phyloP scores from a whole-genome alignment of 2,329 filamentous ascomycete genomes.

The Neurospora crassa region DNA sequence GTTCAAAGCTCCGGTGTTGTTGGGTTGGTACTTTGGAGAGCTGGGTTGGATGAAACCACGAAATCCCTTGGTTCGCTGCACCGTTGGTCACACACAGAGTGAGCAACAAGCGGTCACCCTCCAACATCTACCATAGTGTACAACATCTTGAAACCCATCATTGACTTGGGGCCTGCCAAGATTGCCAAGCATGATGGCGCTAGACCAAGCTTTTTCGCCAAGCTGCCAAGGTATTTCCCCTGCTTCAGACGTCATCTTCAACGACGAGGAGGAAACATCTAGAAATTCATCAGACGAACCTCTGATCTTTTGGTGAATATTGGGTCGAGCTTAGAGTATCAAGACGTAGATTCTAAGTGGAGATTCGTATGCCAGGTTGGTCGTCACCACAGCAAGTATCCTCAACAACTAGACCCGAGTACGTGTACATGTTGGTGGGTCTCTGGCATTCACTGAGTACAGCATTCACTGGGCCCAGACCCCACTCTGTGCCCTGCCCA shows the following conservation, averaged over 20 bases:
- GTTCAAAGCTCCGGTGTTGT: neutral
- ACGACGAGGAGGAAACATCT: neutral
- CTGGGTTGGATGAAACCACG: neutral
- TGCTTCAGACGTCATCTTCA: conserved; percentile 6
- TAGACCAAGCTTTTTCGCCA: conserved; percentile 10
- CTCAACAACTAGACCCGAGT: neutral
- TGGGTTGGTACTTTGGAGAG: neutral
- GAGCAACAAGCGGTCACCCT: neutral
- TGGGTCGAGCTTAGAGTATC: neutral
- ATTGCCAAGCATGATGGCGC: conserved; percentile 9
- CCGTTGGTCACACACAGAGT: neutral
- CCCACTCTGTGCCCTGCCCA: no score
- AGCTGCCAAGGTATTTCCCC: conserved; percentile 5
- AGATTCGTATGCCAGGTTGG: neutral
- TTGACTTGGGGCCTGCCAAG: conserved; percentile 4
- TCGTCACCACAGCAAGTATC: neutral
- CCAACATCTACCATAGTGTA: neutral
- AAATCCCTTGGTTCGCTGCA: neutral
- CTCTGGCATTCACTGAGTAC: no score
- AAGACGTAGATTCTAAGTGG: neutral
- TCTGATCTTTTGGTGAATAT: neutral
- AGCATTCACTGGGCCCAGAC: no score
- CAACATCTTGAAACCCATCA: neutral
- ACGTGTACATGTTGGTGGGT: neutral
- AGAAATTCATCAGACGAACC: neutral